phyloP scores from a whole-genome alignment of 2,329 filamentous ascomycete species.

The Diaporthe sp. region DNA sequence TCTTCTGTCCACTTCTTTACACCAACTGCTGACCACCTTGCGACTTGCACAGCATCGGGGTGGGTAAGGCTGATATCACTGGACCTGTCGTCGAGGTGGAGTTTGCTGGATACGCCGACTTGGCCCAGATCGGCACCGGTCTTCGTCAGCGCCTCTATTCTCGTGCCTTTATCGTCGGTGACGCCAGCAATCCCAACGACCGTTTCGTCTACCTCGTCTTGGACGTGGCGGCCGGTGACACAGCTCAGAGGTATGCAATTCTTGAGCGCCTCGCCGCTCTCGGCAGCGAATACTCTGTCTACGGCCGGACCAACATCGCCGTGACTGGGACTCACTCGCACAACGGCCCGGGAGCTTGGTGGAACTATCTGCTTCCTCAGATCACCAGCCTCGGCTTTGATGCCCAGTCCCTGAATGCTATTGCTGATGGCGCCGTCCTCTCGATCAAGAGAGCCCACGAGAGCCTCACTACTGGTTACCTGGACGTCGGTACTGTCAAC shows the following conservation, averaged over 20 bases:
- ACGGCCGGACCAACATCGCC: constrained; percentile 84
- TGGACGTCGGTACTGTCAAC: constrained; percentile 71
- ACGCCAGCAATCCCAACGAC: constrained; percentile 71
- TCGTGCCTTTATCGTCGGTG: constrained; percentile 87
- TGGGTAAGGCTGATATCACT: constrained; percentile 69
- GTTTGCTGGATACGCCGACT: constrained; percentile 90
- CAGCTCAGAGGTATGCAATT: constrained; percentile 88
- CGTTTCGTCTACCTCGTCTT: constrained; percentile 89
- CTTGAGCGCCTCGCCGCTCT: constrained; percentile 76
- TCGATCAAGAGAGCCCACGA: constrained; percentile 86
- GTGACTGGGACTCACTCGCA: constrained; percentile 95
- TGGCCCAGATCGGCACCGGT: constrained; percentile 84
- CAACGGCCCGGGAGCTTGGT: constrained; percentile 89
- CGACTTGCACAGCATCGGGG: constrained; percentile 51
- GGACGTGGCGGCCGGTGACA: constrained; percentile 89
- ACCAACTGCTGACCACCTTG: constrained; percentile 3
- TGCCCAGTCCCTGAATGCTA: constrained; percentile 86
- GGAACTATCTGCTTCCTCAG: constrained; percentile 94
- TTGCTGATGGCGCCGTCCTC: constrained; percentile 85
- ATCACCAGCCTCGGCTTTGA: constrained; percentile 89
- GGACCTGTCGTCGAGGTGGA: constrained; percentile 90
- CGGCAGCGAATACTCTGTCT: constrained; percentile 78
- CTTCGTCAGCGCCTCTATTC: constrained; percentile 90
- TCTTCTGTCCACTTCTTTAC: neutral
- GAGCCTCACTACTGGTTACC: constrained; percentile 71